Evolutionary conservation across 352 stramenopile species (phyloP).

Genomic region (Pythium aristosporum): DNA sequence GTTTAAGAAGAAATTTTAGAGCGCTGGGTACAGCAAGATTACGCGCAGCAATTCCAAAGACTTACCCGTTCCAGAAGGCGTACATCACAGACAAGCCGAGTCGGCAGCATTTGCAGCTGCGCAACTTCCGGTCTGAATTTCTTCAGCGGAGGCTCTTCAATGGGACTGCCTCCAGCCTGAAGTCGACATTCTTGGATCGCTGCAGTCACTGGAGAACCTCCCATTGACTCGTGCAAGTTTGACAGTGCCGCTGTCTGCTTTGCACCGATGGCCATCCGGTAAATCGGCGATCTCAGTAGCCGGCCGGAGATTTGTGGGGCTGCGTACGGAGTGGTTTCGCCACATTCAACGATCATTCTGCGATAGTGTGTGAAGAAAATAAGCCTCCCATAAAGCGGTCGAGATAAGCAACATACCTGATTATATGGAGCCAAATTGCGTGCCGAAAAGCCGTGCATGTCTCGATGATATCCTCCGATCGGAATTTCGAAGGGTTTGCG

Average conservation of each 20-base stretch:
- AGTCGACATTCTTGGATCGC: background rate
- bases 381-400: background rate
- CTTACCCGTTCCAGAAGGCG: constrained; percentile 40
- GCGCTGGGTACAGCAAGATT: background rate
- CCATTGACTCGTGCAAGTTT: background rate
- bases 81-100: constrained; percentile 48
- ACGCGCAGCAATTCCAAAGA: background rate
- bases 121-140: background rate
- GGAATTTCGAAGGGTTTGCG: constrained; percentile 40
- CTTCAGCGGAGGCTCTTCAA: constrained; percentile 4
- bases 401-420: constrained; percentile 38
- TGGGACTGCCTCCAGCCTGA: background rate
- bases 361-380: background rate
- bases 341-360: constrained; percentile 7
- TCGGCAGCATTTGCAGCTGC: constrained; percentile 6
- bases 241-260: background rate
- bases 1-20: background rate
- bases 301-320: background rate
- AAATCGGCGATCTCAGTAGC: constrained; percentile 7
- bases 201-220: background rate
- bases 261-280: background rate
- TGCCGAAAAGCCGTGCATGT: constrained; percentile 58
- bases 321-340: background rate
- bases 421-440: constrained; percentile 54
- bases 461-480: constrained; percentile 50